Conservation (phyloP, 2,329 filamentous ascomycete species). For the Colletotrichum eremochloae region DNA sequence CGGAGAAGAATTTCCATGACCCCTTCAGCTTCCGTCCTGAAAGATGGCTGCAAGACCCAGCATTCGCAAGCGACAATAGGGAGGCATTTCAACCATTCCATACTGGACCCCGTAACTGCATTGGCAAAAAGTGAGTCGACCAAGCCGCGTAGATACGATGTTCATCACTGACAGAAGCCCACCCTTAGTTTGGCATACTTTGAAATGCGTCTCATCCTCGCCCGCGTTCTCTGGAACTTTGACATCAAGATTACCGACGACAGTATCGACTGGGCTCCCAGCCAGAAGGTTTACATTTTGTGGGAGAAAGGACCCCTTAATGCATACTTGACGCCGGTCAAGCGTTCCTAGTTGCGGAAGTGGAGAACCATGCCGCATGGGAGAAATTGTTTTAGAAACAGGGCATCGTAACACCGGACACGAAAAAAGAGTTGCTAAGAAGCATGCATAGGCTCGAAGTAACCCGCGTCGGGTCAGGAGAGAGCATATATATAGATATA, state of each 20-base stretch:
- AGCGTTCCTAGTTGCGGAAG: constrained; percentile 5
- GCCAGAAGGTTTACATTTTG: constrained; percentile 36
- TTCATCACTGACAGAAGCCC: background rate
- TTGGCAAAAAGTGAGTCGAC: constrained; percentile 61
- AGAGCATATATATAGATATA: accelerated
- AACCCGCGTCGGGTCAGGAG: background rate
- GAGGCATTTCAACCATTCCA: constrained; percentile 63
- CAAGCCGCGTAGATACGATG: background rate
- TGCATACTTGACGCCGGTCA: constrained; percentile 30
- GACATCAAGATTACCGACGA: constrained; percentile 56
- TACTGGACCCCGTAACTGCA: constrained; percentile 62
- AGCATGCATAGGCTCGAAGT: background rate
- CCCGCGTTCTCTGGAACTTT: constrained; percentile 61
- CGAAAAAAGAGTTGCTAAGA: background rate
- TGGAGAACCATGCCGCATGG: background rate
- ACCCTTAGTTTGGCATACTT: constrained; percentile 56
- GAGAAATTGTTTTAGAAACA: background rate
- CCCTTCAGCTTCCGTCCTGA: constrained; percentile 53
- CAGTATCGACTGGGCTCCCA: constrained; percentile 52
- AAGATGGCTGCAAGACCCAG: constrained; percentile 47
- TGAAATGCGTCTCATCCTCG: constrained; percentile 63
- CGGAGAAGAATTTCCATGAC: constrained; percentile 49
- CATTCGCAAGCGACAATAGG: constrained; percentile 45
- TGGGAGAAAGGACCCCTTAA: constrained; percentile 39
- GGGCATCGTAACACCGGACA: too few relatives aligned